phyloP scores from a whole-genome alignment of 495 filamentous ascomycete species.

The Annulohypoxylon bovei region DNA sequence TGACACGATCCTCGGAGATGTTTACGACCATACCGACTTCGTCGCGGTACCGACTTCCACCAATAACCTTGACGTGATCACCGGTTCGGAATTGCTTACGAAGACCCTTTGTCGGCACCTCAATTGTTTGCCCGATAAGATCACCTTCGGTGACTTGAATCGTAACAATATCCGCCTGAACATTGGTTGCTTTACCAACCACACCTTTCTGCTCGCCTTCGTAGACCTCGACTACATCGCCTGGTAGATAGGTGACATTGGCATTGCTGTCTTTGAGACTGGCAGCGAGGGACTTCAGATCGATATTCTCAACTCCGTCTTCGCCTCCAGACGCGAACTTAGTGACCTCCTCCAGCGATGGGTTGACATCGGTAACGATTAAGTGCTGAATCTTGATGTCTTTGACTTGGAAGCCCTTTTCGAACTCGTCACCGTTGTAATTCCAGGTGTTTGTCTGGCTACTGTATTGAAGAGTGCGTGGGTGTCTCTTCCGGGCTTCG shows the following conservation, averaged over 20 bases:
- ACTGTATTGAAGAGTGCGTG: slow-evolving; percentile 73
- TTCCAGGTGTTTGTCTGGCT: slow-evolving; percentile 76
- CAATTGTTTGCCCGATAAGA: slow-evolving; percentile 82
- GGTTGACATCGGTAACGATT: slow-evolving; percentile 86
- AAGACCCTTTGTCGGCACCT: slow-evolving; percentile 90
- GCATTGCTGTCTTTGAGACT: slow-evolving; percentile 82
- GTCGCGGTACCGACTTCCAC: slow-evolving; percentile 90
- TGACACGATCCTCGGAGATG: slow-evolving; percentile 89
- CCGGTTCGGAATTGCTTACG: slow-evolving; percentile 93
- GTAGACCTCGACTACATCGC: slow-evolving; percentile 94
- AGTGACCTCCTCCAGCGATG: slow-evolving; percentile 92
- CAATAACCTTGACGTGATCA: slow-evolving; percentile 98
- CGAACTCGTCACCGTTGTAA: slow-evolving; percentile 86
- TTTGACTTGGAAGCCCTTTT: slow-evolving; percentile 93
- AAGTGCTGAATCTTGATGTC: slow-evolving; percentile 90
- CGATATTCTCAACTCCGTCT: slow-evolving; percentile 92
- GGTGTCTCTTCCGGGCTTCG: slow-evolving; percentile 89
- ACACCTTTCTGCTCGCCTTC: slow-evolving; percentile 96
- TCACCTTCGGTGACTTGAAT: slow-evolving; percentile 86
- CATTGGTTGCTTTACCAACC: slow-evolving; percentile 82
- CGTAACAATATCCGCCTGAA: slow-evolving; percentile 92
- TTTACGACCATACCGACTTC: slow-evolving; percentile 97
- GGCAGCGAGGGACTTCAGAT: slow-evolving; percentile 86
- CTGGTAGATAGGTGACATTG: slow-evolving; percentile 84
- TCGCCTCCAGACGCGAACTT: slow-evolving; percentile 88